Evolutionary conservation across 768 basidiomycete species (phyloP), one percentile per base, ranked within the genome.

Genomic region (Suillus clintonianus): DNA sequence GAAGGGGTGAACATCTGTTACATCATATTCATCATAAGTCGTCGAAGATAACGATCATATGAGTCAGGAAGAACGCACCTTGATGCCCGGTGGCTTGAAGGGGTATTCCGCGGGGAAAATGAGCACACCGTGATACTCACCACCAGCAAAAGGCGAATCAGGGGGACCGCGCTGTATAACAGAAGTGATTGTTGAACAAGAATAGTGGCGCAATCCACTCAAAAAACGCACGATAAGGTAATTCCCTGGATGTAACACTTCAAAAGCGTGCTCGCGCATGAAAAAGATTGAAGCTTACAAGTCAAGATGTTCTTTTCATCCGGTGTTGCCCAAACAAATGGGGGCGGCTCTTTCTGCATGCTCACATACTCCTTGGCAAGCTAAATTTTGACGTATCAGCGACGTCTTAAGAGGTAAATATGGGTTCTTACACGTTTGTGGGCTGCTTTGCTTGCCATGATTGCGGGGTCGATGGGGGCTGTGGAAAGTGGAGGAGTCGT

Each of bases 261-360:
- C 22, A 64, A 57, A 57, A 7, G 43, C 13, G 30, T 5, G 24
- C 62, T 65, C 62, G 60, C 55, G 59, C 60, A 34, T 57, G 64
- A 59, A 22, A 36, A 22, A 32, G 56, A 59, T 37, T 5, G 55
- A 17, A 19, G 83, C 95, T 78, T 74, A 97, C 95, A 98, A 61
- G 86, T 95, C 58, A 98, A 77, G 70, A 98, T 96, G 76, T 98
- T 97, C 88, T 95, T 95, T 85, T 99, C 97, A 71, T 97, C 95
- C 15, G 97, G 97, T 36, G 85, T 85, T 43, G 97, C 96, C 90
- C 92, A 96, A 24, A 98, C 89, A 77, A 95, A 99, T 64, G 97
- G 97, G 1, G 97, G 97, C 15, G 97, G 94, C 65, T 92, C 89
- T 72, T 80, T 90, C 79, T 97, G 94, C 92, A 98, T 97, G 56